These are phyloP conservation scores for Metschnikowia picachoensis DNA, from an alignment of 805 yeast species.

Conservation along the genomic window DNA sequence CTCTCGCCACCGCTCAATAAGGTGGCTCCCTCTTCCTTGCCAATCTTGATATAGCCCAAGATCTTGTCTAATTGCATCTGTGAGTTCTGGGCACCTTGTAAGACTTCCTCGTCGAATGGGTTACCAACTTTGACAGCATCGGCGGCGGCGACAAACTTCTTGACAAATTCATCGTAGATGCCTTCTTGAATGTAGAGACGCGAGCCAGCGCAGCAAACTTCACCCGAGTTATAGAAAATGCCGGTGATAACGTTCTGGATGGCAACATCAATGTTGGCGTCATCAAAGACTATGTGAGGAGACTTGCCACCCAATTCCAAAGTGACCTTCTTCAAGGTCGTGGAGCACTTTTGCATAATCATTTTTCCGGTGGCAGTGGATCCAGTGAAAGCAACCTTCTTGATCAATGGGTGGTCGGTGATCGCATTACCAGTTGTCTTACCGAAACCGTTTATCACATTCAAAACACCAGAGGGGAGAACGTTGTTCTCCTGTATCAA, in stretches of 20 bases:
- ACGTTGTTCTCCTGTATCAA: constrained; percentile 77
- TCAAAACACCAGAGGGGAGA: constrained; percentile 81
- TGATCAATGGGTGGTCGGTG: constrained; percentile 71
- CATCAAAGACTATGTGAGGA: constrained; percentile 84
- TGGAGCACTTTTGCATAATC: constrained; percentile 80
- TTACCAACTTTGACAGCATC: constrained; percentile 61
- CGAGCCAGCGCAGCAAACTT: constrained; percentile 94
- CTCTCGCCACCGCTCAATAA: constrained; percentile 73
- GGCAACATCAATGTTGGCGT: constrained; percentile 75
- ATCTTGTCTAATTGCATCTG: constrained; percentile 75
- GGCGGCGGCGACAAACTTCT: constrained; percentile 57
- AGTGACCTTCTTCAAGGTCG: constrained; percentile 78
- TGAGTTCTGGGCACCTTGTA: constrained; percentile 93
- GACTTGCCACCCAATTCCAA: constrained; percentile 97
- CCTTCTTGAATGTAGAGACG: constrained; percentile 85
- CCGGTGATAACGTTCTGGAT: constrained; percentile 74
- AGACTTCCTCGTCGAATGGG: constrained; percentile 73
- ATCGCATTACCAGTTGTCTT: constrained; percentile 79
- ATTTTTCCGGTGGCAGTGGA: constrained; percentile 86
- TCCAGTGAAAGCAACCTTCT: constrained; percentile 93
- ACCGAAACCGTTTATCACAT: constrained; percentile 85
- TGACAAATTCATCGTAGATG: constrained; percentile 72
- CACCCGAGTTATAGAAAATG: constrained; percentile 92
- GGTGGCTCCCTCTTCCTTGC: constrained; percentile 81
- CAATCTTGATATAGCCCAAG: constrained; percentile 69